Conservation (phyloP, 768 basidiomycete species). For the Panus rudis region DNA sequence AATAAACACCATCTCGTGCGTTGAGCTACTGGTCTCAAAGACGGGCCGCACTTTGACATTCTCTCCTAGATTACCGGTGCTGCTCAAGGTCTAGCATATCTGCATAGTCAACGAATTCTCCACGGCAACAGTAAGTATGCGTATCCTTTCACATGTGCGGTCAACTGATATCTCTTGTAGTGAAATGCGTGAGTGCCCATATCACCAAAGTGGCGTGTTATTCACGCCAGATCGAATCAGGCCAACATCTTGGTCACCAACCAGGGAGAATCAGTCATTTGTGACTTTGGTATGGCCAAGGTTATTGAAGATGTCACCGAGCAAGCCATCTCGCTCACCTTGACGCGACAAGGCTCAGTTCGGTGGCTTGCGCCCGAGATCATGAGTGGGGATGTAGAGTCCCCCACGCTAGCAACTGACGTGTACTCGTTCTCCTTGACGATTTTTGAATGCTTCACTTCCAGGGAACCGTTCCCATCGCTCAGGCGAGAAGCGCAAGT, state of each 20-base stretch:
- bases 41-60: background rate
- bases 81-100: slow-evolving; percentile 48
- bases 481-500: slow-evolving; percentile 44
- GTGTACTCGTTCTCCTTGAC: slow-evolving; percentile 57
- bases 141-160: background rate
- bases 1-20: slow-evolving; percentile 1
- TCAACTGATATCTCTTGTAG: slow-evolving; percentile 23
- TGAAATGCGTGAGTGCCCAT: slow-evolving; percentile 48
- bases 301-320: slow-evolving; percentile 53
- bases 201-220: background rate
- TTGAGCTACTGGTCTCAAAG: background rate
- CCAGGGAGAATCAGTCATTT: slow-evolving; percentile 48
- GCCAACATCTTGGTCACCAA: slow-evolving; percentile 51
- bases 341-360: slow-evolving; percentile 39
- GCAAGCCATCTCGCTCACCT: slow-evolving; percentile 35
- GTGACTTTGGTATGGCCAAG: slow-evolving; percentile 61
- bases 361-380: slow-evolving; percentile 62
- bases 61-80: slow-evolving; percentile 47
- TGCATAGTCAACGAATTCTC: slow-evolving; percentile 44
- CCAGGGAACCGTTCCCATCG: slow-evolving; percentile 44
- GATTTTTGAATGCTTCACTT: slow-evolving; percentile 50
- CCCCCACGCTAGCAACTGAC: slow-evolving; percentile 43
- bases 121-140: slow-evolving; percentile 54
- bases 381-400: slow-evolving; percentile 31
- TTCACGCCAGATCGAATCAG: slow-evolving; percentile 22